Base-by-base conservation (phyloP, 768 basidiomycete species). In the Suillus luteus region DNA sequence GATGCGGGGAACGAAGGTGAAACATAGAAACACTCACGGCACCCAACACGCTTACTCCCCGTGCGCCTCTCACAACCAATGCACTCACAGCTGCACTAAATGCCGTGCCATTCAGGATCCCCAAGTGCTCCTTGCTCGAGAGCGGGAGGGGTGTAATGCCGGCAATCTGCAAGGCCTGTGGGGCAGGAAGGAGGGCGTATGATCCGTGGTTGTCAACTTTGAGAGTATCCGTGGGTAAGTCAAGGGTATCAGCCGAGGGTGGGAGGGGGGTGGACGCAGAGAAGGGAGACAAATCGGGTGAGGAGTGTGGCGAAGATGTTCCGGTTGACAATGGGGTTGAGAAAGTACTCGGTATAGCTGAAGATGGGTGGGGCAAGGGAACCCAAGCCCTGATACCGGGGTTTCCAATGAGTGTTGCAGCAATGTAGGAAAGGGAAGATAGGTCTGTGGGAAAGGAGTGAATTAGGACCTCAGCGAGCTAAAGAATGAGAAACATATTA, bases 101-200 rank as follows among this genome's bases (percentile, higher is more conserved):
- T 0, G 92, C 91, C 1, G 93, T 93, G 58, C 93, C 94, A 71
- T 95, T 95, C 48, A 92, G 76, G 59, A 93, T 85, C 14, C 91
- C 92, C 15, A 92, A 82, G 66, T 91, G 91, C 61, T 93, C 91
- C 74, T 93, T 93, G 17, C 87, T 87, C 3, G 81, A 84, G 19
- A 92, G 84, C 31, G 85, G 77, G 61, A 94, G 80, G 1, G 92
- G 89, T 51, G 81, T 75, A 33, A 93, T 85, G 43, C 80, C 76
- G 66, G 91, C 87, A 24, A 80, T 79, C 2, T 80, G 77, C 38
- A 93, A 81, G 0, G 89, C 91, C 59, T 84, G 79, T 24, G 70
- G n/a, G 17, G 74, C 72, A 9, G 69, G 37, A 40, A 60, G 43
- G 64, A 61, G 14, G 63, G 37, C 44, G 55, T 49, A 22, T 24